Conservation (phyloP, 441 rosid genomes). For the Aquilaria agallochum region DNA sequence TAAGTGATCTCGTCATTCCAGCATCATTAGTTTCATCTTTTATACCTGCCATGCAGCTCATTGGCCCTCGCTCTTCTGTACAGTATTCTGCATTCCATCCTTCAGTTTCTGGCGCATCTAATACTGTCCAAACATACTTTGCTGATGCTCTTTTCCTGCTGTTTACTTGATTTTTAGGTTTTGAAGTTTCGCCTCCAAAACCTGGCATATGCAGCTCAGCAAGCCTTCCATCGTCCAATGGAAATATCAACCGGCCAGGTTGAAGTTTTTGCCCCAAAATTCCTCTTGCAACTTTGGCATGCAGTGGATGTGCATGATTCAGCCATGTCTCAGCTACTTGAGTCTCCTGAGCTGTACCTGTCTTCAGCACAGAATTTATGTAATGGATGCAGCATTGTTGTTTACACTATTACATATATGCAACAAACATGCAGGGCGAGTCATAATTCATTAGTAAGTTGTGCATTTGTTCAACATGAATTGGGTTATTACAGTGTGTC, state of each 20-base stretch:
- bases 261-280: conserved; percentile 51
- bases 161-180: conserved; percentile 39
- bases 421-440: background rate
- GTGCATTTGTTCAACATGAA: too few relatives aligned
- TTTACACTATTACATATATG: conserved; percentile 1
- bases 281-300: conserved; percentile 54
- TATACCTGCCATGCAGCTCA: conserved; percentile 49
- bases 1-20: conserved; percentile 30
- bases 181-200: conserved; percentile 50
- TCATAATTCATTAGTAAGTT: too few relatives aligned
- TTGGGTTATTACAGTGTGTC: too few relatives aligned
- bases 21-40: conserved; percentile 49
- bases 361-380: conserved; percentile 18
- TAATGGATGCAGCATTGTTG: conserved; percentile 1
- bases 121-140: conserved; percentile 47
- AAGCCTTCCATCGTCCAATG: conserved; percentile 66
- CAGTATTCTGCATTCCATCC: conserved; percentile 86
- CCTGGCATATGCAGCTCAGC: conserved; percentile 62
- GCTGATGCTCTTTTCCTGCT: conserved; percentile 32
- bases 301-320: conserved; percentile 47
- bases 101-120: conserved; percentile 69
- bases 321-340: conserved; percentile 38
- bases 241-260: conserved; percentile 48
- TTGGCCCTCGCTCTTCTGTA: conserved; percentile 63
- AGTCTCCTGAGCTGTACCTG: conserved; percentile 33